Percentiles rank a stretch among this genome's conserved stretches.
Conservation (phyloP, 2,329 filamentous ascomycete species). For the Ophiocordyceps sinensis region DNA sequence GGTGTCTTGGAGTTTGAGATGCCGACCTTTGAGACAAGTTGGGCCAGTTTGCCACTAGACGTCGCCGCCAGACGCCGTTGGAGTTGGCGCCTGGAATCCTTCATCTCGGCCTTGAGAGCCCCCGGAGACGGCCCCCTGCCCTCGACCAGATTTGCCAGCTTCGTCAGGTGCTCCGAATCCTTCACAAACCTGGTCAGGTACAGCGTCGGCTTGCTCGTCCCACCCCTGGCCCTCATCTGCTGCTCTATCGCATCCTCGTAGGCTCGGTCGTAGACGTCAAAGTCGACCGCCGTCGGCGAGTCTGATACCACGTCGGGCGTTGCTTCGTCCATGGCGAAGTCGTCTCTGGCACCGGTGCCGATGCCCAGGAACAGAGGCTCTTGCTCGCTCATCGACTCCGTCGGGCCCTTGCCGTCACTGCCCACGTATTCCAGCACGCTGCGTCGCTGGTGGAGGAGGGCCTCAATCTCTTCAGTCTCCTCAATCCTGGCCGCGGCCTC, state of each 20-base stretch:
- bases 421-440: conserved; percentile 18
- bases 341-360: conserved; percentile 46
- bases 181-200: conserved; percentile 35
- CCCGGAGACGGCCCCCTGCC: conserved; percentile 10
- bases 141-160: conserved; percentile 22
- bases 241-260: conserved; percentile 66
- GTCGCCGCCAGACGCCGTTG: neutral
- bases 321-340: conserved; percentile 23
- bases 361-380: conserved; percentile 59
- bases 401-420: conserved; percentile 24
- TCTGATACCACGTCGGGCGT: conserved; percentile 53
- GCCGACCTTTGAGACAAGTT: conserved; percentile 5
- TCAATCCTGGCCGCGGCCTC: conserved; percentile 22
- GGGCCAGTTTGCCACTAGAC: conserved; percentile 3
- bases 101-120: conserved; percentile 3
- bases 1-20: conserved; percentile 3
- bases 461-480: conserved; percentile 31
- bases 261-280: conserved; percentile 77
- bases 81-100: conserved; percentile 5
- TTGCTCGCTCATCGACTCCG: conserved; percentile 48
- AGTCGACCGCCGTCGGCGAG: conserved; percentile 71
- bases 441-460: conserved; percentile 31
- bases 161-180: conserved; percentile 25
- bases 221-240: conserved; percentile 40
- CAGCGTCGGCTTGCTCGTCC: conserved; percentile 25